phyloP scores from a whole-genome alignment of 768 basidiomycete species.

The Leccinum pellstonianum region DNA sequence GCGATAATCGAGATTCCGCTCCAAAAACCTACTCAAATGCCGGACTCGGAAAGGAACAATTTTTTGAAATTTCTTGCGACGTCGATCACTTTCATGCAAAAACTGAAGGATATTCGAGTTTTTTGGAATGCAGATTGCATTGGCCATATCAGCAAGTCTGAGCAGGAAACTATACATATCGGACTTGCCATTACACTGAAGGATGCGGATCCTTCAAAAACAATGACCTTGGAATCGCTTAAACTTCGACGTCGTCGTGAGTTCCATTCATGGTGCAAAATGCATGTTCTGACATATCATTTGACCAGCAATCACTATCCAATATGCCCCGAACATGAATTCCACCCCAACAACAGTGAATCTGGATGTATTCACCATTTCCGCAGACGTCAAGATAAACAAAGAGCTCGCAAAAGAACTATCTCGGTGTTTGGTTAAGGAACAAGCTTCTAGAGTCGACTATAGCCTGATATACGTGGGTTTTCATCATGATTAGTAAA shows the following conservation, averaged over 20 bases:
- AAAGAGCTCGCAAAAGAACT: background rate
- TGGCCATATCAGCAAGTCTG: constrained; percentile 49
- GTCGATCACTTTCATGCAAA: too few relatives aligned
- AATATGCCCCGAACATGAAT: background rate
- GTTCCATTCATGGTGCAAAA: background rate
- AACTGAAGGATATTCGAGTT: too few relatives aligned
- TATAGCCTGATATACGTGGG: constrained; percentile 13
- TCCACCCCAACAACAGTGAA: constrained; percentile 32
- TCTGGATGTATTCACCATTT: constrained; percentile 26
- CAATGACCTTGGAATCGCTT: constrained; percentile 51
- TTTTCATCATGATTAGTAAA: background rate
- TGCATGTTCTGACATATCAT: too few relatives aligned
- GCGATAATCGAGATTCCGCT: too few relatives aligned
- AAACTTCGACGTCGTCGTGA: constrained; percentile 41
- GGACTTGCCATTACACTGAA: constrained; percentile 55
- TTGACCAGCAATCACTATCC: too few relatives aligned
- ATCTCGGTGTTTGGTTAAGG: background rate
- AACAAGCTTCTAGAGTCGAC: background rate
- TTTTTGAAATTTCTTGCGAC: too few relatives aligned
- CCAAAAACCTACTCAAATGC: too few relatives aligned
- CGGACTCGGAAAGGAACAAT: too few relatives aligned
- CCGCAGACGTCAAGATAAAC: background rate
- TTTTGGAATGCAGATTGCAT: too few relatives aligned
- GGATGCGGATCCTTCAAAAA: constrained; percentile 45
- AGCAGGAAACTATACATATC: constrained; percentile 39